Conservation (phyloP, 179 eudicot species). For the Dionaea muscipula region DNA sequence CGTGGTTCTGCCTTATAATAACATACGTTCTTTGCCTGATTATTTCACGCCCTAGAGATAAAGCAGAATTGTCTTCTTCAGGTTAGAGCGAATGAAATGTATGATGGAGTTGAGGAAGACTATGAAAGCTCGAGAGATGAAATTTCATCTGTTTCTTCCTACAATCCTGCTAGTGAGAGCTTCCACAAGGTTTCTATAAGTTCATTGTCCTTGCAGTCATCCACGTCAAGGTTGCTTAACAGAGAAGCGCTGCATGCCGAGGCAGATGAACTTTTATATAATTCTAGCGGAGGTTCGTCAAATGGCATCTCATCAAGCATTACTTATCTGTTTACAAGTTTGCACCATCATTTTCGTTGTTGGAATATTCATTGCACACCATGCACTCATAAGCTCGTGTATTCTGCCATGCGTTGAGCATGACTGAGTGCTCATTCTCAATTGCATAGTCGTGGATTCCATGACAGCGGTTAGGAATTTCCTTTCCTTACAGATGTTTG, state of each 20-base stretch:
- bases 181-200: constrained; percentile 61
- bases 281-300: constrained; percentile 56
- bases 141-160: constrained; percentile 77
- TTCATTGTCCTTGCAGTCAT: constrained; percentile 70
- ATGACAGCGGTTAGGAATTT: no score
- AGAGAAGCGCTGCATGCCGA: constrained; percentile 57
- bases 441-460: no score
- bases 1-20: constrained; percentile 16
- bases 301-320: background rate
- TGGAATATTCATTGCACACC: no score
- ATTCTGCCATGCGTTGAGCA: no score
- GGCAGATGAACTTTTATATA: constrained; percentile 71
- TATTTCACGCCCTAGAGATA: background rate
- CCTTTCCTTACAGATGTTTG: no score
- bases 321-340: background rate
- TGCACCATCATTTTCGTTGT: background rate
- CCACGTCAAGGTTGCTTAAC: constrained; percentile 48
- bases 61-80: constrained; percentile 19
- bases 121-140: constrained; percentile 90
- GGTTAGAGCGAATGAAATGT: constrained; percentile 69
- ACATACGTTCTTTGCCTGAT: background rate
- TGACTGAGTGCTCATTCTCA: no score
- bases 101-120: constrained; percentile 79
- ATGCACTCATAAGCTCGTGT: no score
- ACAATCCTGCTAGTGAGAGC: constrained; percentile 60